Conservation (phyloP, 148 eudicot species). For the Rheum nobile region DNA sequence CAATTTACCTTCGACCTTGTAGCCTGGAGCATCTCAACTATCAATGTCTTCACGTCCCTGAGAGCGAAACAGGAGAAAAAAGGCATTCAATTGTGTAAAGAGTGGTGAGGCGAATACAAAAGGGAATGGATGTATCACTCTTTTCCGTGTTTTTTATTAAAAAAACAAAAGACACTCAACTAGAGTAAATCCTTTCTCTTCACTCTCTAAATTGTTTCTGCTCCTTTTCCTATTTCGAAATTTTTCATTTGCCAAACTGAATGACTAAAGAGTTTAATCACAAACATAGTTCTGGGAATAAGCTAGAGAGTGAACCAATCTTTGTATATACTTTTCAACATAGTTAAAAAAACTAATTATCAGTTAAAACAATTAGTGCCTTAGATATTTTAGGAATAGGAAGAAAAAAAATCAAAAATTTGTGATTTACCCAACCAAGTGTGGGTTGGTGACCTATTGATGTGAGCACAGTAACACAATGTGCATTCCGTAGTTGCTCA, state of each 20-base stretch:
- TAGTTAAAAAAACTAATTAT: neutral
- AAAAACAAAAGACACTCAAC: neutral
- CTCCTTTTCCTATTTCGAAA: neutral
- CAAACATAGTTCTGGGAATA: neutral
- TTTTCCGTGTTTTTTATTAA: neutral
- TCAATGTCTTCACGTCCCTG: conserved; percentile 10
- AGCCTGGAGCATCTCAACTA: conserved; percentile 9
- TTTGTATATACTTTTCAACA: neutral
- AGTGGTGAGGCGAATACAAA: neutral
- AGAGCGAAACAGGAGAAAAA: neutral
- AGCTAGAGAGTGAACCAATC: neutral
- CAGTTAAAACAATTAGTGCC: too few relatives aligned
- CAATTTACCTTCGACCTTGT: neutral
- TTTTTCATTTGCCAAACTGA: neutral
- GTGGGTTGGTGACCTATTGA: neutral
- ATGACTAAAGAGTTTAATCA: neutral
- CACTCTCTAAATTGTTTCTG: neutral
- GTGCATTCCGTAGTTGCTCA: neutral
- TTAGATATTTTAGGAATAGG: too few relatives aligned
- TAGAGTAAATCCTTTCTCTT: neutral
- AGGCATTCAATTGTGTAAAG: neutral
- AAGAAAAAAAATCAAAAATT: too few relatives aligned
- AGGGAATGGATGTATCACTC: neutral
- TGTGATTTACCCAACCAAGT: too few relatives aligned
- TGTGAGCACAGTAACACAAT: too few relatives aligned